Evolutionary conservation across 768 basidiomycete genomes (phyloP).

Genomic region (Kwoniella europaea): DNA sequence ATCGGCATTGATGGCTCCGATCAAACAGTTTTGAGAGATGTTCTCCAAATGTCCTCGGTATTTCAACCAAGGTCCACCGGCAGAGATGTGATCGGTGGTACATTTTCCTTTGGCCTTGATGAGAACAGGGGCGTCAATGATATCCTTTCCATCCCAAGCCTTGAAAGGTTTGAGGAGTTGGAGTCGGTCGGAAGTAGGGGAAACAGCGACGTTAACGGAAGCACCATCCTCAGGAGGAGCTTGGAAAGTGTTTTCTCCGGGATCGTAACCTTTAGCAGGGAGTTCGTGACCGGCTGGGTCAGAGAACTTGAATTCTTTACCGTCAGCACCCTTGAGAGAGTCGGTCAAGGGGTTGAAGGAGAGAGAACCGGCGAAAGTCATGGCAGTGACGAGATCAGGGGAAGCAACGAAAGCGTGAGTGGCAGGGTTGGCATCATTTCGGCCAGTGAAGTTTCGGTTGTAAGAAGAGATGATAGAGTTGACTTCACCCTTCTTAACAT

Average conservation of each 20-base stretch:
- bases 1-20: conserved; percentile 94
- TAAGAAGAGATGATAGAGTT: conserved; percentile 99
- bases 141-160: conserved; percentile 92
- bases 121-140: conserved; percentile 82
- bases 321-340: conserved; percentile 81
- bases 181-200: conserved; percentile 83
- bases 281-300: conserved; percentile 89
- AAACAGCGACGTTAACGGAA: conserved; percentile 81
- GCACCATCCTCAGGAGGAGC: conserved; percentile 84
- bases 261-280: conserved; percentile 92
- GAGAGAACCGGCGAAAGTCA: conserved; percentile 91
- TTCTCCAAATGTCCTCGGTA: conserved; percentile 99
- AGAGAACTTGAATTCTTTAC: conserved; percentile 97
- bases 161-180: conserved; percentile 87
- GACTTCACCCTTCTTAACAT: conserved; percentile 92
- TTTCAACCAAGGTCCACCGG: conserved; percentile 99
- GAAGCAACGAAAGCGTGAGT: conserved; percentile 70
- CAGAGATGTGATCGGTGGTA: conserved; percentile 96
- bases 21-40: conserved; percentile 97
- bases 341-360: conserved; percentile 97
- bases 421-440: conserved; percentile 98
- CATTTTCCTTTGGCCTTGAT: conserved; percentile 99
- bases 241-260: conserved; percentile 97
- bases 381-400: conserved; percentile 81
- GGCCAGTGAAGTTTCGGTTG: conserved; percentile 99